These are phyloP conservation scores for Cladosporium sphaerospermum DNA, from an alignment of 2,329 filamentous ascomycete genomes.

Conservation along the genomic window DNA sequence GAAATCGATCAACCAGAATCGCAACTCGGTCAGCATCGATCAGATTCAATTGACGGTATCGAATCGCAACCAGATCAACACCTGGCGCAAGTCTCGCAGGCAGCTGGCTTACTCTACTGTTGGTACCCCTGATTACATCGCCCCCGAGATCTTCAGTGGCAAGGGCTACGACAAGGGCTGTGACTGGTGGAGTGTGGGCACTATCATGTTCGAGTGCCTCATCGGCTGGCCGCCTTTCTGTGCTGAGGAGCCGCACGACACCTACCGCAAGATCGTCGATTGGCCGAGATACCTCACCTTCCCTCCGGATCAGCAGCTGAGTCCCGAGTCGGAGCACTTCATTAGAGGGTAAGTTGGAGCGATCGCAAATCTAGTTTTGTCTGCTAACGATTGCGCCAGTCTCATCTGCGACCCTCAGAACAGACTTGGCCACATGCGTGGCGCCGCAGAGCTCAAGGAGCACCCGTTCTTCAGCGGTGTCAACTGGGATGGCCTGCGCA, in stretches of 20 bases:
- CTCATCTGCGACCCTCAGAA: constrained; percentile 92
- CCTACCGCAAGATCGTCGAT: constrained; percentile 98
- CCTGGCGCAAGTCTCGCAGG: constrained; percentile 92
- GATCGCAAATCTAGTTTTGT: not conserved
- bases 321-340: constrained; percentile 81
- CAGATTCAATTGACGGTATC: constrained; percentile 98
- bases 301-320: constrained; percentile 87
- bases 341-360: constrained; percentile 71
- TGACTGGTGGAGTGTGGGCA: constrained; percentile 98
- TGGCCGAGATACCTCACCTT: constrained; percentile 96
- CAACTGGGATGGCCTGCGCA: constrained; percentile 85
- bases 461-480: constrained; percentile 97
- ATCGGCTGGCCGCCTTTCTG: constrained; percentile 99
- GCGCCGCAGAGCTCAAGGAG: constrained; percentile 84
- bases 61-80: constrained; percentile 96
- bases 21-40: constrained; percentile 91
- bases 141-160: constrained; percentile 94
- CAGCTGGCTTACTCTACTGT: constrained; percentile 98
- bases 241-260: constrained; percentile 93
- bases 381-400: constrained; percentile 40
- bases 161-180: constrained; percentile 95
- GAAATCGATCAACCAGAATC: constrained; percentile 53
- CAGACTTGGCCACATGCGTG: constrained; percentile 74
- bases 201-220: constrained; percentile 99
- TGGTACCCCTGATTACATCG: constrained; percentile 96